Base-by-base conservation (phyloP, 371 early-diverging fungal genomes). In the Actinomortierella wolfii region DNA sequence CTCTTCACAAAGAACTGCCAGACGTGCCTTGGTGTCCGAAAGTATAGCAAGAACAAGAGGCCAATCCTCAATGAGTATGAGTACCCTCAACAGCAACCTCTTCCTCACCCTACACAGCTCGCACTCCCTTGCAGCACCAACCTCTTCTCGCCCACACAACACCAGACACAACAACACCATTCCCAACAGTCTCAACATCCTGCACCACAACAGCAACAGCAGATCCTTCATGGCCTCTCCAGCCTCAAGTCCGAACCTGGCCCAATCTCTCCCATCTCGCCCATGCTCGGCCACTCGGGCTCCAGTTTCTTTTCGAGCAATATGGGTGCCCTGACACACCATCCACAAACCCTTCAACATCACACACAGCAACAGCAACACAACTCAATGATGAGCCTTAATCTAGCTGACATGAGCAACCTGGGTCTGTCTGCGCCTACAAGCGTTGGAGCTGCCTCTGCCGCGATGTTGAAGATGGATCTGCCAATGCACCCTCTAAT, bases 1-100 rank as follows among this genome's bases (percentile, higher is more conserved):
- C 70, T 69, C 61, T 69, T 69, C 54, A 69, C 70, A 45, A 69
- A 69, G 57, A 69, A 69, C 64, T 69, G 70, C 18, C 70, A 69
- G 51, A 64, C 70, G 2, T 69, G 70, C 25, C 61, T 69, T 14
- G 70, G 70, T 23, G 70, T 69, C 11, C 70, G 70, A 64, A 69
- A 69, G 34, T 69, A 69, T 42, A 69, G 70, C 61, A 69, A 69
- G 54, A 69, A 69, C 50, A 69, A 69, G 57, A 64, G 70, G n/a
- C 64, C 70, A 3, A 64, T 69, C 54, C 58, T 68, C 23, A 63
- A 63, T 41, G 69, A 68, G 25, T 54, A 55, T 29, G 64, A 68
- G 49, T 68, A 68, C 26, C 59, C 68, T 15, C 63, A 62, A 17
- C 68, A 68, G 6, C 34, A 34, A 11, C 34, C 34, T 34, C 59